These are phyloP conservation scores for Fusarium kyushuense DNA, from an alignment of 2,329 filamentous ascomycete species.

Conservation along the genomic window DNA sequence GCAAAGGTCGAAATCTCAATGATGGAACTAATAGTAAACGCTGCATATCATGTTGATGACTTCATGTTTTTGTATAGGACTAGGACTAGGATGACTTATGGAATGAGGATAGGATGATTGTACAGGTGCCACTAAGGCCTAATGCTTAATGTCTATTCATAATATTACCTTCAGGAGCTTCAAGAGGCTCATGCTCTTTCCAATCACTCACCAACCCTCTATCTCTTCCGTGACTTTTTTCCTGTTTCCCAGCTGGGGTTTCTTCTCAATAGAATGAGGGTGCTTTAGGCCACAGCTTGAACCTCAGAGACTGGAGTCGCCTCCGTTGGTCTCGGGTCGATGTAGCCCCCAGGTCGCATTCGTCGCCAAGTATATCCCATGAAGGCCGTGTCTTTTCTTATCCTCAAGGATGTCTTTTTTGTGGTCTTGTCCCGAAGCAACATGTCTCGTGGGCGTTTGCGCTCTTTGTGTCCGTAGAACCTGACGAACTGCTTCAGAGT, in stretches of 20 bases:
- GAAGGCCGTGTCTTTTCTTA: constrained; percentile 86
- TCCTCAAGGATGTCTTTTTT: constrained; percentile 76
- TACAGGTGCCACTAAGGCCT: constrained; percentile 32
- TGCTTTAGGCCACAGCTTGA: constrained; percentile 1
- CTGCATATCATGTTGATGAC: constrained; percentile 28
- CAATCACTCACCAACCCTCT: neutral
- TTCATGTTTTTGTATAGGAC: constrained; percentile 34
- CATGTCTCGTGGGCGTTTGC: constrained; percentile 85
- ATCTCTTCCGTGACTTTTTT: neutral
- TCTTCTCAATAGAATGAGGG: neutral
- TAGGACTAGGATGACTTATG: constrained; percentile 41
- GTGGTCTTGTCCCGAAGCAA: constrained; percentile 79
- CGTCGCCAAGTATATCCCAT: constrained; percentile 88
- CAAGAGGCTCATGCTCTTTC: neutral
- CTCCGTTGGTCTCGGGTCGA: constrained; percentile 24
- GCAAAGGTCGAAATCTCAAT: constrained; percentile 35
- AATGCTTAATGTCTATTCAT: constrained; percentile 46
- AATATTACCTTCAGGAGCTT: constrained; percentile 37
- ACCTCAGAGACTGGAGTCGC: neutral
- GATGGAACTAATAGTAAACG: constrained; percentile 14
- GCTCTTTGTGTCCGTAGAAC: constrained; percentile 71
- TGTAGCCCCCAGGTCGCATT: constrained; percentile 53
- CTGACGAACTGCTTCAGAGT: constrained; percentile 64
- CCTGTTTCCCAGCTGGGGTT: neutral
- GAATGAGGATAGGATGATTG: constrained; percentile 38